phyloP scores from a whole-genome alignment of 257 asterid species.

The Gentiana macrophylla region DNA sequence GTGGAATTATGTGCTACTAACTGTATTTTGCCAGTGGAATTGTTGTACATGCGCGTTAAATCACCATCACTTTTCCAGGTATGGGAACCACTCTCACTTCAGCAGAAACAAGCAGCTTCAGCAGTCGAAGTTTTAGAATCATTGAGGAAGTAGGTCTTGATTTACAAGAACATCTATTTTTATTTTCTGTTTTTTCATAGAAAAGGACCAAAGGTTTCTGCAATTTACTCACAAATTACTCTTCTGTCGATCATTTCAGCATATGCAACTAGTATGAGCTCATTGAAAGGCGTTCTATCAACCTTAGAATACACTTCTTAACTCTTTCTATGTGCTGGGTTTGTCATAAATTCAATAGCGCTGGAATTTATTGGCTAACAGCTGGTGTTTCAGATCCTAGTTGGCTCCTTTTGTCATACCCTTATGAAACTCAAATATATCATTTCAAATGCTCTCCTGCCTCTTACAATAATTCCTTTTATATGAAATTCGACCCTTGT shows the following conservation, averaged over 20 bases:
- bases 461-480: no score
- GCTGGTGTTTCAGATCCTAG: no score
- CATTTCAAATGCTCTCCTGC: no score
- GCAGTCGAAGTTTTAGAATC: conserved; percentile 97
- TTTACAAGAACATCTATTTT: not conserved
- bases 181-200: not conserved
- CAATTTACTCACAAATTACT: no score
- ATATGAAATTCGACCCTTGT: no score
- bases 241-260: not conserved
- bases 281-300: not conserved
- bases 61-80: conserved; percentile 31
- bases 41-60: not conserved
- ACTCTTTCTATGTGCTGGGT: no score
- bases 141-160: conserved; percentile 73
- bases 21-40: no score
- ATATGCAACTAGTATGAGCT: not conserved
- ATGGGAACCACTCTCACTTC: conserved; percentile 89
- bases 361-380: no score
- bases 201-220: not conserved
- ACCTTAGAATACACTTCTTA: not conserved
- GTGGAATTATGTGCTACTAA: no score
- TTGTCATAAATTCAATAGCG: no score
- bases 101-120: conserved; percentile 90
- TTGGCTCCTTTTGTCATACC: no score
- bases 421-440: no score